Percentiles rank a stretch among this genome's conserved stretches.
phyloP scores from a whole-genome alignment of 345 rosid genomes.

The Kernera saxatilis region DNA sequence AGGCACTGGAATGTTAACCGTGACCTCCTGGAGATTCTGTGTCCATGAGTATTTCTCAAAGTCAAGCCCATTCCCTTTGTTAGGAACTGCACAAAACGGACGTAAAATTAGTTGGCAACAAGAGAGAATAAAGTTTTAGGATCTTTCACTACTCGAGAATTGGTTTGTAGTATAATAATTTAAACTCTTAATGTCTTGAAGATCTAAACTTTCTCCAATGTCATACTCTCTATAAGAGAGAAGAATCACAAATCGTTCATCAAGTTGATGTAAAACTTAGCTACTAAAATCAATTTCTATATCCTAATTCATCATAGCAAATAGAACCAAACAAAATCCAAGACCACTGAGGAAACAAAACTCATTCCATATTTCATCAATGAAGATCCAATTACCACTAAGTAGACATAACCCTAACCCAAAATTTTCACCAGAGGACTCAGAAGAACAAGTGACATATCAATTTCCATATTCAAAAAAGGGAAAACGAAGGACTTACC shows the following conservation, averaged over 20 bases:
- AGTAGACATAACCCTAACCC: background rate
- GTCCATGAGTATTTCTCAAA: conserved; percentile 87
- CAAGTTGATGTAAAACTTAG: background rate
- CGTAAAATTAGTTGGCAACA: background rate
- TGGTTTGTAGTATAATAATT: background rate
- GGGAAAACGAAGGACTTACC: background rate
- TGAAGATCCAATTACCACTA: background rate
- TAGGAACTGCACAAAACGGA: conserved; percentile 52
- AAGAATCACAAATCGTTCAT: background rate
- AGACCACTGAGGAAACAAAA: background rate
- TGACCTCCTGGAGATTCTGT: conserved; percentile 83
- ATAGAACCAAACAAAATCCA: background rate
- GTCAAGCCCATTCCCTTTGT: conserved; percentile 87
- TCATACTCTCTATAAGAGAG: background rate
- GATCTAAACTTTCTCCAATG: conserved; percentile 7
- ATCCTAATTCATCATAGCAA: background rate
- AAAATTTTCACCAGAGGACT: background rate
- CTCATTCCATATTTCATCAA: background rate
- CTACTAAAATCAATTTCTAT: background rate
- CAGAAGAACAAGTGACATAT: background rate
- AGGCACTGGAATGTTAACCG: conserved; percentile 63
- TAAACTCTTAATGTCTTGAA: background rate
- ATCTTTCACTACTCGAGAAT: background rate
- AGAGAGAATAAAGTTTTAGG: background rate
- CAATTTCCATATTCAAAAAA: background rate